phyloP scores from a whole-genome alignment of 352 stramenopile species.

The Pythium guiyangense region DNA sequence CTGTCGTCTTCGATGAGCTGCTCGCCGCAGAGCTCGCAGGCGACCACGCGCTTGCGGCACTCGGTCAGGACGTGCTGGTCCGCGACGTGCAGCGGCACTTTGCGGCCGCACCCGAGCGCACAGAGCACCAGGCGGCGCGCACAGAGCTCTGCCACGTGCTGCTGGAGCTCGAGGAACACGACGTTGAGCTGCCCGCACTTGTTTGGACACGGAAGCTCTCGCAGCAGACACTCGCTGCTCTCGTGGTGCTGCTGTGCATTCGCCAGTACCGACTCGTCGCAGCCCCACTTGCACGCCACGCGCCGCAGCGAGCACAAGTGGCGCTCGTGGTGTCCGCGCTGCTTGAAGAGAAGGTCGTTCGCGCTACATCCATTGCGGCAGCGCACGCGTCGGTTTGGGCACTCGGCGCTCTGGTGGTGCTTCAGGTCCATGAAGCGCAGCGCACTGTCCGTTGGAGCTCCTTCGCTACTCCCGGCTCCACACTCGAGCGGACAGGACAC shows the following conservation, averaged over 20 bases:
- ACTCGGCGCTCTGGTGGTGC: slow-evolving; percentile 39
- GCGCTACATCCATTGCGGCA: slow-evolving; percentile 63
- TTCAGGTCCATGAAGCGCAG: slow-evolving; percentile 41
- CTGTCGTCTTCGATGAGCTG: slow-evolving; percentile 34
- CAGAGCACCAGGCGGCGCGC: slow-evolving; percentile 31
- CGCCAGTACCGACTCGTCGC: slow-evolving; percentile 44
- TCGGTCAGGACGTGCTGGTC: slow-evolving; percentile 24
- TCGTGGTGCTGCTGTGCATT: slow-evolving; percentile 42
- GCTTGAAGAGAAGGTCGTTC: slow-evolving; percentile 30
- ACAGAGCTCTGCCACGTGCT: slow-evolving; percentile 33
- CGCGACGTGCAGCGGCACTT: slow-evolving; percentile 45
- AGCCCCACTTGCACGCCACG: slow-evolving; percentile 54
- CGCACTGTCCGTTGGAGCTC: neutral
- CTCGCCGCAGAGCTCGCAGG: slow-evolving; percentile 29
- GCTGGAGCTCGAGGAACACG: slow-evolving; percentile 27
- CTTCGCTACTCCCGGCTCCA: neutral
- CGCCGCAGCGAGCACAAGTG: slow-evolving; percentile 38
- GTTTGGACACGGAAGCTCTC: slow-evolving; percentile 43
- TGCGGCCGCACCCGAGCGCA: slow-evolving; percentile 38
- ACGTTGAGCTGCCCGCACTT: slow-evolving; percentile 37
- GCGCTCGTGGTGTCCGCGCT: slow-evolving; percentile 45
- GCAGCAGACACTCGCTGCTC: slow-evolving; percentile 41
- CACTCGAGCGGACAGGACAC: slow-evolving; percentile 54
- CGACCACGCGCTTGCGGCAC: slow-evolving; percentile 40
- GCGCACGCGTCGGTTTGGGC: slow-evolving; percentile 41